These are phyloP conservation scores for Cladobotryum protrusum DNA, from an alignment of 2,329 filamentous ascomycete genomes.

Conservation along the genomic window DNA sequence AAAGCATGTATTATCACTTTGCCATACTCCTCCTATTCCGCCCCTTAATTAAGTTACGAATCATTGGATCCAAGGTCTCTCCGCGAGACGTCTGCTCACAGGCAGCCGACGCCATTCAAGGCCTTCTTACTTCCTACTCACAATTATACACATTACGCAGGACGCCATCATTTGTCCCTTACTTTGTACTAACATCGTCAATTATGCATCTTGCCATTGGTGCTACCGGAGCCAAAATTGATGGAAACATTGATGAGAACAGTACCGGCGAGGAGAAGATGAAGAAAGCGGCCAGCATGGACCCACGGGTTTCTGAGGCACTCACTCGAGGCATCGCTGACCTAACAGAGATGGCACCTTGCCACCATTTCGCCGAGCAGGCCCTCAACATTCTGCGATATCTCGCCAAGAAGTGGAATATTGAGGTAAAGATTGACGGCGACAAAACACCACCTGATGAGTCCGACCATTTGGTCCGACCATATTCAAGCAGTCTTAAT, in stretches of 20 bases:
- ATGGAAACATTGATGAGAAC: slow-evolving; percentile 14
- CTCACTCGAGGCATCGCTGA: slow-evolving; percentile 51
- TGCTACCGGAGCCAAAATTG: slow-evolving; percentile 26
- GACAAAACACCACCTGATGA: slow-evolving; percentile 28
- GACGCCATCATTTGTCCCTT: slow-evolving; percentile 55
- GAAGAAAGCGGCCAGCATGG: slow-evolving; percentile 28
- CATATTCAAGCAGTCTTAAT: slow-evolving; percentile 48
- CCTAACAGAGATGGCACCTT: slow-evolving; percentile 54
- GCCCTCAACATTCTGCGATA: slow-evolving; percentile 54
- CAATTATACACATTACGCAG: slow-evolving; percentile 52
- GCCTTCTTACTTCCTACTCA: slow-evolving; percentile 49
- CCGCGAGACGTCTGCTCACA: slow-evolving; percentile 61
- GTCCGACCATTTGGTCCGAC: slow-evolving; percentile 37
- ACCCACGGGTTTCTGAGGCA: slow-evolving; percentile 36
- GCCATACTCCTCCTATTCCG: slow-evolving; percentile 68
- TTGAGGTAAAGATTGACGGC: slow-evolving; percentile 41
- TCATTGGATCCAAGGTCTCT: slow-evolving; percentile 56
- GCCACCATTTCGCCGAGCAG: slow-evolving; percentile 55
- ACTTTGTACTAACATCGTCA: slow-evolving; percentile 55
- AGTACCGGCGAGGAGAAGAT: slow-evolving; percentile 20
- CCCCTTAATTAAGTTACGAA: slow-evolving; percentile 59
- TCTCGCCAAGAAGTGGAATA: slow-evolving; percentile 53
- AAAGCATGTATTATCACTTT: slow-evolving; percentile 64
- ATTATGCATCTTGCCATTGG: slow-evolving; percentile 55
- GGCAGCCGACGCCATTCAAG: slow-evolving; percentile 54